Percentiles rank a stretch among this genome's conserved stretches.
These are phyloP conservation scores for Sanghuangporus weigelae DNA, from an alignment of 1,284 basidiomycete species.

Conservation along the genomic window DNA sequence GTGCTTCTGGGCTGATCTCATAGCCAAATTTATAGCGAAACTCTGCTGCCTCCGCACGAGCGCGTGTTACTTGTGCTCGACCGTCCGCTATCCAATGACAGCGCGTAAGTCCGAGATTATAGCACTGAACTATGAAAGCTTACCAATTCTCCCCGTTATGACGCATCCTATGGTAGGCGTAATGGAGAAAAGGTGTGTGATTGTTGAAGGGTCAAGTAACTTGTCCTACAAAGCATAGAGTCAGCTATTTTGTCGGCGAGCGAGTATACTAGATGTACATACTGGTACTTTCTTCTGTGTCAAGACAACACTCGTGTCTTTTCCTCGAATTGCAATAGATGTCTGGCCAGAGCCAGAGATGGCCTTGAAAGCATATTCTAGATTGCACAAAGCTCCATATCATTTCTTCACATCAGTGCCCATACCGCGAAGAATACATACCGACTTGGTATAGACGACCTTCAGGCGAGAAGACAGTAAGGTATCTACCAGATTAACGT, in stretches of 20 bases:
- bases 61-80: conserved; percentile 84
- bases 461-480: conserved; percentile 94
- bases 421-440: conserved; percentile 37
- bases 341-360: conserved; percentile 97
- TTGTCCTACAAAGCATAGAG: conserved; percentile 68
- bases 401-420: background rate
- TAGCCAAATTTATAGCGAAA: conserved; percentile 98
- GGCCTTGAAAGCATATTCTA: conserved; percentile 99
- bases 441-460: conserved; percentile 97
- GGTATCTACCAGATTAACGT: conserved; percentile 48
- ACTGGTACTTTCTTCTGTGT: conserved; percentile 99
- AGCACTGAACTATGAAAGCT: conserved; percentile 22
- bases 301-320: conserved; percentile 92
- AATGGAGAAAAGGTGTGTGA: conserved; percentile 96
- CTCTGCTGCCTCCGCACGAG: conserved; percentile 87
- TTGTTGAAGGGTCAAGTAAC: conserved; percentile 90
- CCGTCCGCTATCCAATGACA: conserved; percentile 74
- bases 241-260: background rate
- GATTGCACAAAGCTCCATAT: conserved; percentile 17
- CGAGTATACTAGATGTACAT: conserved; percentile 25
- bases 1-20: conserved; percentile 93
- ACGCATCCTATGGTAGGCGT: conserved; percentile 97
- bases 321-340: conserved; percentile 87
- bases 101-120: background rate
- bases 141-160: conserved; percentile 93